Base-by-base conservation (phyloP, 2,329 filamentous ascomycete genomes). In the Aspergillus unguis region DNA sequence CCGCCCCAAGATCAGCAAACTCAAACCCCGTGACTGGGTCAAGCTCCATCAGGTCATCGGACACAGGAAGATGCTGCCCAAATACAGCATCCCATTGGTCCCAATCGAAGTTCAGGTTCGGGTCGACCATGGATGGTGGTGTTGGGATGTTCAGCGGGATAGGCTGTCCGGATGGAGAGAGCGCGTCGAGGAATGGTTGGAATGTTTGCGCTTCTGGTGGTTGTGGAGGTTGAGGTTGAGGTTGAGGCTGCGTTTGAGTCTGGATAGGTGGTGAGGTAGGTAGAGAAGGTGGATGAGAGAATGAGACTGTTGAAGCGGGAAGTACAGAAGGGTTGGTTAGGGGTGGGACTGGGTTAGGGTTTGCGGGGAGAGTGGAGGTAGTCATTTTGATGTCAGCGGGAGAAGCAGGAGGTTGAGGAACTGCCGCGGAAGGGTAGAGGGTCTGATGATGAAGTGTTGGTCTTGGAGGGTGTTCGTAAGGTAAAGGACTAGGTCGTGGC, bases 11-110 rank as follows among this genome's bases (percentile, higher is more conserved):
- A 54, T 70, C 64, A 6, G 62, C 60, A 52, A 70, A 66, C 27
- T 70, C 69, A 35, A 71, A 57, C 2, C 68, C 68, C 1, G 65
- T 56, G 6, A 71, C 66, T 3, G 71, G 67, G 47, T 75, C 73
- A 10, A 75, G 54, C 50, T 75, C 73, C 70, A 75, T 74, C 9
- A 73, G 53, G 33, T 74, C 73, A 53, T 75, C 73, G 0, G 72
- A 68, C 17, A 75, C 70, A 10, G 71, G 71, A 9, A 75, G 61
- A 53, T 76, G 73, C 49, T 76, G 74, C 2, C 75, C 74, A 47
- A 77, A 77, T 2, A 77, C 74, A 5, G 74, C 71, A 48, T 77
- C 75, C 75, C 75, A 77, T 57, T 75, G 69, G 48, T 77, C 75
- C 75, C 75, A 77, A 60, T 77, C 75, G 58, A 77, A 77, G 49